Conservation (phyloP, 2,329 filamentous ascomycete species). For the Rosellinia necatrix region DNA sequence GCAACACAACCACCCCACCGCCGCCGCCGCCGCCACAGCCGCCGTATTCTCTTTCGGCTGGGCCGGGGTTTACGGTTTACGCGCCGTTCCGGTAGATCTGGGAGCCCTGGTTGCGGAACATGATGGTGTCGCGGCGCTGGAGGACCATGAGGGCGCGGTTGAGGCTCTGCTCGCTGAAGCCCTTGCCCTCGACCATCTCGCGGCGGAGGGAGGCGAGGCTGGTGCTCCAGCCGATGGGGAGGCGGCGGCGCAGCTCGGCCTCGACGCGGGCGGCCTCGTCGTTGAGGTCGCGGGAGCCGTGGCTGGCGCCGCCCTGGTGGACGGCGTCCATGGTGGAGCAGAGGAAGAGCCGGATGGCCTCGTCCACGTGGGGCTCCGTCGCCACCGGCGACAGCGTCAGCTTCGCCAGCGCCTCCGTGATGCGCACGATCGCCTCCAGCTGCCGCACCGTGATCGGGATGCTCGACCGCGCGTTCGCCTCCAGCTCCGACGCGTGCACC, state of each 20-base stretch:
- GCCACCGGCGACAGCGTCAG: conserved; percentile 84
- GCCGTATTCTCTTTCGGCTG: too few relatives aligned
- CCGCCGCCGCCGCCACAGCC: too few relatives aligned
- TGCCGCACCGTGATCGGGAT: conserved; percentile 98
- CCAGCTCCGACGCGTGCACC: conserved; percentile 87
- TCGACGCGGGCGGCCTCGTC: conserved; percentile 88
- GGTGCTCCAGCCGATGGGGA: conserved; percentile 96
- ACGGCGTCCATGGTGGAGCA: conserved; percentile 98
- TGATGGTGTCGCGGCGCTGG: conserved; percentile 84
- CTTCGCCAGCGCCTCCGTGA: conserved; percentile 94
- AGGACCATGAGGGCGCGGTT: conserved; percentile 84
- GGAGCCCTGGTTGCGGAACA: conserved; percentile 76
- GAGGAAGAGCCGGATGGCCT: conserved; percentile 95
- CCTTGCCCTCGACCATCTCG: conserved; percentile 91
- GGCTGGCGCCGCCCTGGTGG: conserved; percentile 76
- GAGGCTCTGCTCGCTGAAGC: conserved; percentile 84
- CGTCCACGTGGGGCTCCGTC: conserved; percentile 90
- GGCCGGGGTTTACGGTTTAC: conserved; percentile 44
- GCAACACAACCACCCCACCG: too few relatives aligned
- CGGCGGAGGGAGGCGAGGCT: conserved; percentile 82
- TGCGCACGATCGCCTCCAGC: conserved; percentile 94
- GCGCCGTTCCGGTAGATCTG: conserved; percentile 74
- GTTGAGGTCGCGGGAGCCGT: conserved; percentile 82
- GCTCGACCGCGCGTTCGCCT: conserved; percentile 86
- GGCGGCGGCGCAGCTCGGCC: conserved; percentile 80